Evolutionary conservation across 2,329 filamentous ascomycete genomes (phyloP).

Genomic region (Endoconidiophora laricicola): DNA sequence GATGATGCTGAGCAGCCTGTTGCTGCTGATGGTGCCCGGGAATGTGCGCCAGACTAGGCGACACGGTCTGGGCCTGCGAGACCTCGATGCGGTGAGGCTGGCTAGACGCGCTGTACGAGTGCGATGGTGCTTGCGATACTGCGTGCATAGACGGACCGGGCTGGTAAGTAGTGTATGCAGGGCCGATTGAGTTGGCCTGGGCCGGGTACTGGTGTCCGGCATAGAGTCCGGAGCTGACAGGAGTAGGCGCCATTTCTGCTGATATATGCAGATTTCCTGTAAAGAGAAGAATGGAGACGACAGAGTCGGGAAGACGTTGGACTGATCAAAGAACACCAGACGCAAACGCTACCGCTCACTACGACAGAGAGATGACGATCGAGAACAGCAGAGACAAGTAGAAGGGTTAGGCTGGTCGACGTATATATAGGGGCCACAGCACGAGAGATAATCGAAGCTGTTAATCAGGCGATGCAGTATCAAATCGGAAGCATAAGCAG

Average conservation of each 20-base stretch:
- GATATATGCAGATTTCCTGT: neutral
- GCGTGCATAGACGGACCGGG: constrained; percentile 1
- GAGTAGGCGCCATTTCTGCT: constrained; percentile 6
- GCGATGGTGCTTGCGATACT: constrained; percentile 5
- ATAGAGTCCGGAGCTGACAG: constrained; percentile 4
- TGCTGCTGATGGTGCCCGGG: constrained; percentile 4
- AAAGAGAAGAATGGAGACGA: neutral
- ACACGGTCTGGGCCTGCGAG: constrained; percentile 7
- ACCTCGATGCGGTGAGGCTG: constrained; percentile 9
- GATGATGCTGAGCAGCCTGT: neutral
- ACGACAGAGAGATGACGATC: neutral
- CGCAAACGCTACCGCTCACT: no score
- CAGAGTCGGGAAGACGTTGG: neutral
- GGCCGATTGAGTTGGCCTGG: constrained; percentile 1
- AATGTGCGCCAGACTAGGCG: constrained; percentile 9
- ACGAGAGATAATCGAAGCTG: no score
- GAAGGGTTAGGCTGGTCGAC: no score
- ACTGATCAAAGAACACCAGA: no score
- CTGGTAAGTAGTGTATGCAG: constrained; percentile 6
- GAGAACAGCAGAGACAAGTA: neutral
- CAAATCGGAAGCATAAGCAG: no score
- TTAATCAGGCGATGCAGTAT: no score
- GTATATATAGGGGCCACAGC: no score
- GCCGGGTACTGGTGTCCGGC: constrained; percentile 2
- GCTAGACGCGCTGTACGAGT: neutral